phyloP scores from a whole-genome alignment of 768 basidiomycete species.

The Leccinum aurantiacum region DNA sequence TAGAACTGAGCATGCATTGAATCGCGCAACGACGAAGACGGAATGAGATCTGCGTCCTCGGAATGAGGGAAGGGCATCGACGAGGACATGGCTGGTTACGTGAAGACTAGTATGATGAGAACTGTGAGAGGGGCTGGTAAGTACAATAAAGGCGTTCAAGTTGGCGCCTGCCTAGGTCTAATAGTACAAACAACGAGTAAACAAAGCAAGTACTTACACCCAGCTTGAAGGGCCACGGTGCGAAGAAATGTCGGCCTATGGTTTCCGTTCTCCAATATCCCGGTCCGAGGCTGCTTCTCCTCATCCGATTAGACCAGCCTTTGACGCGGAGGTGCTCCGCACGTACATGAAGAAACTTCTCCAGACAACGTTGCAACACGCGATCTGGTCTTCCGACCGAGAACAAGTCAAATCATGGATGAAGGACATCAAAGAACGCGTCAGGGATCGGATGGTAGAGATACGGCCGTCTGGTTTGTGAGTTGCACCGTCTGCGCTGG shows the following conservation, averaged over 20 bases:
- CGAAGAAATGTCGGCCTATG: slow-evolving; percentile 29
- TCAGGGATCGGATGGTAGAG: slow-evolving; percentile 84
- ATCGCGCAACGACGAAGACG: slow-evolving; percentile 38
- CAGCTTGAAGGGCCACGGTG: neutral
- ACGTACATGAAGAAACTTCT: slow-evolving; percentile 83
- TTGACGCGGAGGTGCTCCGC: slow-evolving; percentile 72
- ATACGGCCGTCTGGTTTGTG: slow-evolving; percentile 82
- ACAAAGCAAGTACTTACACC: slow-evolving; percentile 18
- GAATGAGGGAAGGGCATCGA: slow-evolving; percentile 61
- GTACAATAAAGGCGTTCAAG: neutral
- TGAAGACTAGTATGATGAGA: neutral
- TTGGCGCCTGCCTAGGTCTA: neutral
- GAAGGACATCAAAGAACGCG: slow-evolving; percentile 79
- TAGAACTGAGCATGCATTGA: slow-evolving; percentile 52
- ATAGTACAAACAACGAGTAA: slow-evolving; percentile 26
- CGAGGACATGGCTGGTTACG: slow-evolving; percentile 47
- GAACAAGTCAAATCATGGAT: slow-evolving; percentile 75
- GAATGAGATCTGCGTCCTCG: slow-evolving; percentile 36
- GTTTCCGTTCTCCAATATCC: slow-evolving; percentile 59
- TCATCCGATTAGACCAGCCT: slow-evolving; percentile 47
- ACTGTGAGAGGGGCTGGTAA: neutral
- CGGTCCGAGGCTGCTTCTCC: slow-evolving; percentile 60
- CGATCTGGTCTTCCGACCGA: slow-evolving; percentile 67
- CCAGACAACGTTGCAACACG: slow-evolving; percentile 61
- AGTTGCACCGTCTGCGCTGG: slow-evolving; percentile 34